A percentile compares a stretch with the other conserved stretches of the same genome.
Evolutionary conservation across 805 yeast genomes (phyloP).

Genomic region (Spathaspora girioi): DNA sequence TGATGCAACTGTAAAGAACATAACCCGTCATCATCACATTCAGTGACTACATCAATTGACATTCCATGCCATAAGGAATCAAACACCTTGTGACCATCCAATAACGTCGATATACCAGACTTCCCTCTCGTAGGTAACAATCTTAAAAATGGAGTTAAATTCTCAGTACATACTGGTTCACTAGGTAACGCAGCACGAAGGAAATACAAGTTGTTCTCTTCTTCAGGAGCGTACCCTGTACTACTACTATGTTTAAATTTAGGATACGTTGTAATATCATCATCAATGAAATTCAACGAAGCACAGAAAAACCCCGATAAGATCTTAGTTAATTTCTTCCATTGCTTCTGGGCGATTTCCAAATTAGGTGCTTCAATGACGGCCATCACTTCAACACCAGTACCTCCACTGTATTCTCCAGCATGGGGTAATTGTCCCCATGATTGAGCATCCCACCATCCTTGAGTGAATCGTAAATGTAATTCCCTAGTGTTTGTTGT

Average conservation of each 20-base stretch:
- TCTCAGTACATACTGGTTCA: constrained; percentile 96
- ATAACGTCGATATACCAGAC: constrained; percentile 77
- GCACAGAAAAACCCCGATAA: constrained; percentile 94
- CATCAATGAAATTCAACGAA: constrained; percentile 83
- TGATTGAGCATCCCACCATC: constrained; percentile 86
- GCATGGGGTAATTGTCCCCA: constrained; percentile 81
- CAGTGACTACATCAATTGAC: constrained; percentile 74
- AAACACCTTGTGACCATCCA: constrained; percentile 88
- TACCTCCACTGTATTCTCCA: constrained; percentile 81
- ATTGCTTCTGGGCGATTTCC: constrained; percentile 54
- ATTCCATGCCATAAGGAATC: constrained; percentile 93
- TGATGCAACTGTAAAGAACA: constrained; percentile 61
- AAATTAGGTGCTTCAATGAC: constrained; percentile 60
- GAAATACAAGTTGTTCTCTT: constrained; percentile 44
- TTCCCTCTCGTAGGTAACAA: constrained; percentile 89
- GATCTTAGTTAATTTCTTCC: constrained; percentile 71
- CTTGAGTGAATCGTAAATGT: constrained; percentile 85
- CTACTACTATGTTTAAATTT: constrained; percentile 28
- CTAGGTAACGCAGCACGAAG: constrained; percentile 87
- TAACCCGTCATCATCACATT: constrained; percentile 39
- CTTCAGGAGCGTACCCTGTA: constrained; percentile 19
- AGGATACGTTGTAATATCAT: constrained; percentile 64
- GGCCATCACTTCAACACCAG: constrained; percentile 95
- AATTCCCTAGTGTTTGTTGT: constrained; percentile 67
- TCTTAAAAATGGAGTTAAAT: constrained; percentile 88